A percentile compares a stretch with the other conserved stretches of the same genome.
These are phyloP conservation scores for Musa beccarii DNA, from an alignment of 176 grass and related monocot genomes.

Conservation along the genomic window DNA sequence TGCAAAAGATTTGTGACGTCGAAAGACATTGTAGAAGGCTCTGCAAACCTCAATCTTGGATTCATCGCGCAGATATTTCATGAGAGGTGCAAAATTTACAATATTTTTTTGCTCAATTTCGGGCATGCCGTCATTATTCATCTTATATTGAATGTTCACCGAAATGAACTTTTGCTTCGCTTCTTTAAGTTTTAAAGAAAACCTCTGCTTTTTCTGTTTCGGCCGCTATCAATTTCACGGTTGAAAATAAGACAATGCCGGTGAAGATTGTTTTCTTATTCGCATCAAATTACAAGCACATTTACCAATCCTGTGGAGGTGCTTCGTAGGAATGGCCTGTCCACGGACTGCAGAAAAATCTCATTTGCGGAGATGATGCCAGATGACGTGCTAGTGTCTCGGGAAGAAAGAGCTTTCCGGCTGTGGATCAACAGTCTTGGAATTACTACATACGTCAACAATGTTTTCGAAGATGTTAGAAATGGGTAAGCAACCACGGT, in stretches of 20 bases:
- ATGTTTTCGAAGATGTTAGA: conserved; percentile 96
- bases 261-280: too few species aligned
- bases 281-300: too few species aligned
- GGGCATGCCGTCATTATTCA: not conserved
- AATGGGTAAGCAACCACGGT: conserved; percentile 47
- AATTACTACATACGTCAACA: conserved; percentile 75
- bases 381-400: conserved; percentile 80
- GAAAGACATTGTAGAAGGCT: conserved; percentile 94
- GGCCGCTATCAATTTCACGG: too few species aligned
- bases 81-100: conserved; percentile 46
- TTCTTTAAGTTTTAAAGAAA: too few species aligned
- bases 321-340: conserved; percentile 72
- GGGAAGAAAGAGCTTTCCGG: conserved; percentile 94
- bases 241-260: too few species aligned
- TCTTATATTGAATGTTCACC: too few species aligned
- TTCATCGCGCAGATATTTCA: conserved; percentile 99
- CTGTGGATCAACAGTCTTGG: conserved; percentile 99
- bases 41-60: conserved; percentile 96
- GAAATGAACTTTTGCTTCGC: too few species aligned
- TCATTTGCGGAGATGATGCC: conserved; percentile 30
- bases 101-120: not conserved
- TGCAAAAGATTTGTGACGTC: conserved; percentile 91
- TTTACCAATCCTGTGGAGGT: not conserved
- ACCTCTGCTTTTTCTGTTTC: too few species aligned
- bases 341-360: conserved; percentile 46